phyloP scores from a whole-genome alignment of 805 yeast genomes.

The Helenozyma rhizophorensis region DNA sequence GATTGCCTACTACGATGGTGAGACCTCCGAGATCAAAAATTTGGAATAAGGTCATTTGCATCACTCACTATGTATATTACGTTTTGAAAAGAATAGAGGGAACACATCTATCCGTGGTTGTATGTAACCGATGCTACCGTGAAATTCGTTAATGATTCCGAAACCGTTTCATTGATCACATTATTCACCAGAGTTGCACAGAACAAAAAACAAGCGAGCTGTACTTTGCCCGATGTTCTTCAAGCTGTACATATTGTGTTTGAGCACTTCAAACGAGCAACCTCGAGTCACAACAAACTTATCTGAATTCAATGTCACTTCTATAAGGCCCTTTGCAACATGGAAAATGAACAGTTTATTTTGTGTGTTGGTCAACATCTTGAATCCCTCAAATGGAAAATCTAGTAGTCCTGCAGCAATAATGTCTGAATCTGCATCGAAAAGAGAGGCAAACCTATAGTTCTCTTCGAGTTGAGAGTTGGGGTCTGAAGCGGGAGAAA shows the following conservation, averaged over 20 bases:
- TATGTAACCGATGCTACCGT: too few species aligned
- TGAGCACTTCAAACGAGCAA: constrained; percentile 78
- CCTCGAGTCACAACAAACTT: constrained; percentile 64
- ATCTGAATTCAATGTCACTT: constrained; percentile 58
- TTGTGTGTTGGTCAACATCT: constrained; percentile 56
- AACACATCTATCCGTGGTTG: neutral
- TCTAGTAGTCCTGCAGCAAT: constrained; percentile 73
- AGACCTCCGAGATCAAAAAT: constrained; percentile 32
- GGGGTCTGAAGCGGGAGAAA: constrained; percentile 34
- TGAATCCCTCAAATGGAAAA: constrained; percentile 58
- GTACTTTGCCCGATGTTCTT: constrained; percentile 54
- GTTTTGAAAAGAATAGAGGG: constrained; percentile 1
- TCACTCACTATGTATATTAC: constrained; percentile 5
- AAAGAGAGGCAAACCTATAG: constrained; percentile 60
- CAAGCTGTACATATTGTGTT: constrained; percentile 68
- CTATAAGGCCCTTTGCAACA: constrained; percentile 65
- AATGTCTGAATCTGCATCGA: constrained; percentile 56
- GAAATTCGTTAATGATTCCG: too few species aligned
- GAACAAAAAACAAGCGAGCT: constrained; percentile 73
- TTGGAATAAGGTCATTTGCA: constrained; percentile 5
- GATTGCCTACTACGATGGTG: constrained; percentile 74
- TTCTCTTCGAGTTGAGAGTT: constrained; percentile 32
- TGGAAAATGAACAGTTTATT: constrained; percentile 70
- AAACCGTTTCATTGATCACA: neutral
- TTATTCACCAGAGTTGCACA: constrained; percentile 35